Percentiles rank a stretch among this genome's conserved stretches.
These are phyloP conservation scores for Canariomyces notabilis DNA, from an alignment of 2,329 filamentous ascomycete species.

Conservation along the genomic window DNA sequence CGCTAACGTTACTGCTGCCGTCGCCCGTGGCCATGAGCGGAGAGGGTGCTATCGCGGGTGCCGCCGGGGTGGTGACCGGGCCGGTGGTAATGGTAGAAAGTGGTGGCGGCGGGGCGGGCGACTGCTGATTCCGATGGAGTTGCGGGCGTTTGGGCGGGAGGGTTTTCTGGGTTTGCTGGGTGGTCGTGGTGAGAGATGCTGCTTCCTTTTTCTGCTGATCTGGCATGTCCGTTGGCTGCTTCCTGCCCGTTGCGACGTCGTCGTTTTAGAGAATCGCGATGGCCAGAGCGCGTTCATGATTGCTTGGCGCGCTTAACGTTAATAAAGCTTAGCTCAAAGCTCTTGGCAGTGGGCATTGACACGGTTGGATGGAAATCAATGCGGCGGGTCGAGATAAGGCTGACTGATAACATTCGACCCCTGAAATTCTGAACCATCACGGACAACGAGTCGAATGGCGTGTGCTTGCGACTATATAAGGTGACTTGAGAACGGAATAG, in stretches of 20 bases:
- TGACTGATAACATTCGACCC: neutral
- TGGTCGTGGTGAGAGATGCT: neutral
- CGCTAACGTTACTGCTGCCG: conserved; percentile 1
- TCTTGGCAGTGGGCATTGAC: conserved; percentile 1
- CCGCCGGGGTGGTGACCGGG: conserved; percentile 20
- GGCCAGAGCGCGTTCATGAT: conserved; percentile 40
- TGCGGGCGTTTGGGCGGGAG: conserved; percentile 18
- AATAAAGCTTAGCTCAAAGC: conserved; percentile 9
- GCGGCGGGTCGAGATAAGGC: neutral
- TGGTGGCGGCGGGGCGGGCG: conserved; percentile 24
- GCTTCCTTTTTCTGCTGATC: neutral
- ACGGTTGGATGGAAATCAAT: neutral
- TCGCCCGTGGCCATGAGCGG: conserved; percentile 12
- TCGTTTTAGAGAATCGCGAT: conserved; percentile 18
- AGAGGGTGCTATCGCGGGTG: conserved; percentile 16
- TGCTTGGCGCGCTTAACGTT: conserved; percentile 7
- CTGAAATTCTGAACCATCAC: neutral
- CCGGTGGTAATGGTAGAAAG: too few species aligned
- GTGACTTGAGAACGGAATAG: too few species aligned
- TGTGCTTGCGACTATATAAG: too few species aligned
- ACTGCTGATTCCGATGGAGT: conserved; percentile 23
- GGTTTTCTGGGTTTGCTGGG: neutral
- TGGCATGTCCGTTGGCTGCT: conserved; percentile 1
- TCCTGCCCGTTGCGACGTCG: conserved; percentile 6
- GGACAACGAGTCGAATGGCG: neutral